phyloP scores from a whole-genome alignment of 495 filamentous ascomycete genomes.

The Pyrenula massariospora region DNA sequence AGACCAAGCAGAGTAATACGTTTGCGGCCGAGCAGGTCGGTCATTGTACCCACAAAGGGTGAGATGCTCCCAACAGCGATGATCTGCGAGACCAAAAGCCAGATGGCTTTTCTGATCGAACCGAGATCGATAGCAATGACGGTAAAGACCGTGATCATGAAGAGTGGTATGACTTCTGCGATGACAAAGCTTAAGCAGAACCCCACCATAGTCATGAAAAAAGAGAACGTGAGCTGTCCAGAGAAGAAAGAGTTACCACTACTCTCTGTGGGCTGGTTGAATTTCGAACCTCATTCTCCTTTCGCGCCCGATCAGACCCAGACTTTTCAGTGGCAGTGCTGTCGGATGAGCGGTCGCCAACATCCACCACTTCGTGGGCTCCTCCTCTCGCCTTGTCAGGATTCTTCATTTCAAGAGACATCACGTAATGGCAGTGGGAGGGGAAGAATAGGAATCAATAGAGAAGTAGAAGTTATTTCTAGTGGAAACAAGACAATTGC shows the following conservation, averaged over 20 bases:
- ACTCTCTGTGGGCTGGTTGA: neutral
- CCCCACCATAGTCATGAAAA: neutral
- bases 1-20: neutral
- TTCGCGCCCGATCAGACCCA: neutral
- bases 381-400: neutral
- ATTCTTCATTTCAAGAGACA: neutral
- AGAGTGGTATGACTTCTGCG: neutral
- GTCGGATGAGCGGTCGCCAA: neutral
- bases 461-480: too few relatives aligned
- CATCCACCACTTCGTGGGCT: neutral
- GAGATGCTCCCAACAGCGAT: neutral
- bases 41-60: neutral
- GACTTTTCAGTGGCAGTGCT: neutral
- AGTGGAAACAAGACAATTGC: too few relatives aligned
- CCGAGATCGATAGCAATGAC: neutral
- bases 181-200: neutral
- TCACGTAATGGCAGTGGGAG: neutral
- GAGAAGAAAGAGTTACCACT: neutral
- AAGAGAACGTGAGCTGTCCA: neutral
- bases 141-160: neutral
- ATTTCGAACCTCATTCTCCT: neutral
- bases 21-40: constrained; percentile 1
- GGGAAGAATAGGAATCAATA: too few relatives aligned
- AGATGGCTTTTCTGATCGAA: neutral
- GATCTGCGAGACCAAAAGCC: neutral